Conservation (phyloP, 1,284 basidiomycete genomes). For the Sporisorium exsertum region DNA sequence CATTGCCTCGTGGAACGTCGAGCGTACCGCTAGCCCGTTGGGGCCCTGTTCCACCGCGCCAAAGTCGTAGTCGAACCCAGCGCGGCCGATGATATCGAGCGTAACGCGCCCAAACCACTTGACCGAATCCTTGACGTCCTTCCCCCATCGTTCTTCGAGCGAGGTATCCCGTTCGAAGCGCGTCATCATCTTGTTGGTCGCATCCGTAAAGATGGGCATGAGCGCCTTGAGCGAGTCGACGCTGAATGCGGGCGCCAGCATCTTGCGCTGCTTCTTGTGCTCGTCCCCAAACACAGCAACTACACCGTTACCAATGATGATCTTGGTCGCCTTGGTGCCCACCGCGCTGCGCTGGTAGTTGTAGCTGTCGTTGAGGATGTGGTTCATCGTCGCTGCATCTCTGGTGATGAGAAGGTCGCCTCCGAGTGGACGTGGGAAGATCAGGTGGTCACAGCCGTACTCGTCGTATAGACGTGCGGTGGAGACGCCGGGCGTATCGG, state of each 20-base stretch:
- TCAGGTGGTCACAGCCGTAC: constrained; percentile 27
- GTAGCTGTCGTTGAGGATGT: constrained; percentile 47
- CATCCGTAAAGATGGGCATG: constrained; percentile 40
- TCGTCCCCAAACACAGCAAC: constrained; percentile 47
- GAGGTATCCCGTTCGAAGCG: constrained; percentile 36
- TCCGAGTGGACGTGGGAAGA: constrained; percentile 42
- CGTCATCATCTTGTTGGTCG: constrained; percentile 47
- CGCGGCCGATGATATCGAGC: constrained; percentile 52
- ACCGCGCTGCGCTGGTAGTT: constrained; percentile 35
- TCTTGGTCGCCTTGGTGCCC: constrained; percentile 49
- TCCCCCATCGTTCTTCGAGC: constrained; percentile 37
- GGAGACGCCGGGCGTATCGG: constrained; percentile 34
- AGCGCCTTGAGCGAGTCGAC: constrained; percentile 38
- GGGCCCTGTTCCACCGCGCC: constrained; percentile 50
- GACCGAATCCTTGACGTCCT: constrained; percentile 32
- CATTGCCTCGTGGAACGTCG: constrained; percentile 51
- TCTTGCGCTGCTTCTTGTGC: constrained; percentile 45
- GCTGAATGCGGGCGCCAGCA: constrained; percentile 47
- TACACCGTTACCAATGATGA: constrained; percentile 49
- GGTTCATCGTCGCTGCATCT: constrained; percentile 46
- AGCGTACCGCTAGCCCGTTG: constrained; percentile 45
- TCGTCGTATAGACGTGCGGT: constrained; percentile 39
- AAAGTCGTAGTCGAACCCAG: constrained; percentile 55
- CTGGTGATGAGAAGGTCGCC: constrained; percentile 46
- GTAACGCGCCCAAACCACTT: constrained; percentile 52